Evolutionary conservation across 2,329 filamentous ascomycete genomes (phyloP).

Genomic region (Colletotrichum siamense): DNA sequence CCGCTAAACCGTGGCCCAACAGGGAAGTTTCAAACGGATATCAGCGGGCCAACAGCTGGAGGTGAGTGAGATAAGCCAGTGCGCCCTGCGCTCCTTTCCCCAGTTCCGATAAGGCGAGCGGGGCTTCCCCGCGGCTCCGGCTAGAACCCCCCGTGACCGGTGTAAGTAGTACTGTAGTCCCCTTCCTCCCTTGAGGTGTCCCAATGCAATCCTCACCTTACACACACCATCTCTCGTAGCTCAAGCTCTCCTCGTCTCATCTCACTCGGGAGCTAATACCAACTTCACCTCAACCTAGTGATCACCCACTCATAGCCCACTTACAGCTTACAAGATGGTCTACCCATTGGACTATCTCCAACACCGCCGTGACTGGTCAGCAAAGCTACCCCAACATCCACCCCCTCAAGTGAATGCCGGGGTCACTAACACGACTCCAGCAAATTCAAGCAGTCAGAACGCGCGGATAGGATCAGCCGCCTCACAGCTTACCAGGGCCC

Average conservation of each 20-base stretch:
- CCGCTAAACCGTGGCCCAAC: not conserved
- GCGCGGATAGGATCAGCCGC: conserved; percentile 70
- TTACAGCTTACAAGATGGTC: conserved; percentile 14
- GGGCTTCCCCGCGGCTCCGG: conserved; percentile 20
- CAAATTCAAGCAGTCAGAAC: conserved; percentile 79
- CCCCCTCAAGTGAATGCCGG: not conserved
- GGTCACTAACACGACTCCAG: conserved; percentile 51
- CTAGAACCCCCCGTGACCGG: conserved; percentile 7
- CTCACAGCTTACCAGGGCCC: conserved; percentile 71
- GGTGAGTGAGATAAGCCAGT: not conserved
- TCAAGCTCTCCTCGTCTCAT: not conserved
- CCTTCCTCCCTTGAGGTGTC: not conserved
- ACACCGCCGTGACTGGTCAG: conserved; percentile 75
- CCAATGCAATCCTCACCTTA: not conserved
- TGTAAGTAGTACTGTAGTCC: conserved; percentile 11
- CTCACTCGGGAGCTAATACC: not conserved
- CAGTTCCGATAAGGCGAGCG: conserved; percentile 17
- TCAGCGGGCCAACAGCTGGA: conserved; percentile 15
- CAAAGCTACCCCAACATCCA: not conserved
- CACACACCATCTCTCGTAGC: not conserved
- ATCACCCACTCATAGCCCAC: not conserved
- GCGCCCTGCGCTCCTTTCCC: conserved; percentile 8
- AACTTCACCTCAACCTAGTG: not conserved
- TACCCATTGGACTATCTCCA: conserved; percentile 66
- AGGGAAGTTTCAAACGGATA: conserved; percentile 21